A percentile compares a stretch with the other conserved stretches of the same genome.
phyloP scores from a whole-genome alignment of 1,284 basidiomycete species.

The Lentinula novae-zelandiae region DNA sequence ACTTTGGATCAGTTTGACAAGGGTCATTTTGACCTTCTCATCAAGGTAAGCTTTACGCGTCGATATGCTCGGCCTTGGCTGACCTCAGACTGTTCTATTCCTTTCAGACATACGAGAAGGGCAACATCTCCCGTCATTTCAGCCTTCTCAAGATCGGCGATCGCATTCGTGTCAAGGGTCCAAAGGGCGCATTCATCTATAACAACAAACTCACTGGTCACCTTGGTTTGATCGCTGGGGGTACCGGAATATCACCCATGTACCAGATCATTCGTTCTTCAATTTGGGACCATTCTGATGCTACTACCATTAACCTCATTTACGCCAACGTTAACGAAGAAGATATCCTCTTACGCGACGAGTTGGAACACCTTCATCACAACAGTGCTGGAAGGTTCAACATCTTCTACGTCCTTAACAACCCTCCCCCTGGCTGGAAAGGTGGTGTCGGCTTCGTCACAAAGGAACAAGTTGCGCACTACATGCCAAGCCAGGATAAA shows the following conservation, averaged over 20 bases:
- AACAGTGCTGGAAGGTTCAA: slow-evolving; percentile 72
- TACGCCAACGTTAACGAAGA: slow-evolving; percentile 94
- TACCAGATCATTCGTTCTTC: slow-evolving; percentile 92
- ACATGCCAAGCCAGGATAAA: slow-evolving; percentile 58
- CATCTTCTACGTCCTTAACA: slow-evolving; percentile 91
- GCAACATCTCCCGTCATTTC: slow-evolving; percentile 91
- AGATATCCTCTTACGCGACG: slow-evolving; percentile 85
- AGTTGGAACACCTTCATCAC: slow-evolving; percentile 78
- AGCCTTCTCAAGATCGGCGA: slow-evolving; percentile 81
- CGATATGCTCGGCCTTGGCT: slow-evolving; percentile 10
- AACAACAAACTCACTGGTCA: slow-evolving; percentile 62
- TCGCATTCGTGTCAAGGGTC: slow-evolving; percentile 87
- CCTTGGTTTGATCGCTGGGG: slow-evolving; percentile 96
- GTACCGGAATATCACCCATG: slow-evolving; percentile 97
- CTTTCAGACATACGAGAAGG: slow-evolving; percentile 86
- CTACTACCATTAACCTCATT: slow-evolving; percentile 80
- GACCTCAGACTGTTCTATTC: background rate
- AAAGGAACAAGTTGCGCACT: slow-evolving; percentile 87
- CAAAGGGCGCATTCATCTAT: slow-evolving; percentile 92
- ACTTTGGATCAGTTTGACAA: slow-evolving; percentile 83
- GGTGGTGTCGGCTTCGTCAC: slow-evolving; percentile 91
- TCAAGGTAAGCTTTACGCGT: slow-evolving; percentile 66
- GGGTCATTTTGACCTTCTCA: slow-evolving; percentile 93
- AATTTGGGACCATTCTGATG: slow-evolving; percentile 83
- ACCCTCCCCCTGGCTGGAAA: slow-evolving; percentile 82